Base-by-base conservation (phyloP, 768 basidiomycete species). In the Naganishia vaughanmartiniae region DNA sequence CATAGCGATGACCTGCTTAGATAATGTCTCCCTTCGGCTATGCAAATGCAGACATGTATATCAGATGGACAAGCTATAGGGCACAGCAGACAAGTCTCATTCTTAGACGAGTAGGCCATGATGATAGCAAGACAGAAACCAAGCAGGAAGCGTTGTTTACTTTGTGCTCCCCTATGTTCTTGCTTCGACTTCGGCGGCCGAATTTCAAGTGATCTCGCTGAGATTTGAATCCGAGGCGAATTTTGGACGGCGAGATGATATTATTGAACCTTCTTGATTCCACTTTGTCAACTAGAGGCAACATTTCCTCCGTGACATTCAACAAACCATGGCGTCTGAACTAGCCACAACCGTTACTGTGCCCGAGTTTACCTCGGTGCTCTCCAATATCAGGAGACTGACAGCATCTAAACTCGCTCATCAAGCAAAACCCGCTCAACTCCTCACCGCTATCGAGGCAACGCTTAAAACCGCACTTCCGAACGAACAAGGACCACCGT, bases 371-470 rank as follows among this genome's bases (percentile, higher is more conserved):
- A 70, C 72, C 26, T 75, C 73, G n/a, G 72, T 77, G 11, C 84
- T 95, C 60, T 84, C 87, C 68, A 97, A 94, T 83, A 92, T 96
- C 76, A 85, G 94, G 67, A 89, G 90, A 6, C 91, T 96, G 76
- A 88, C 88, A 0, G 86, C 87, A 36, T 94, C 93, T 0, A 85
- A 86, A 9, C 84, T 94, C n/a, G 79, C 88, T 0, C 91, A 95
- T 77, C 93, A 97, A 83, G 91, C 91, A 79, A 86, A 89, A 69
- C 92, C 93, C 5, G 95, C 94, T 31, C 87, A 86, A 55, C 87
- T 98, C 28, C 85, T 98, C 54, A 82, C 85, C 69, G 94, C 93
- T 2, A 84, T 98, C 74, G 95, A 98, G 81, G 85, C 87, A 19
- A 82, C 82, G 14, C 71, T 83, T 19, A 73, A 76, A 0, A 71